These are phyloP conservation scores for Schwanniomyces polymorphus DNA, from an alignment of 805 yeast genomes.

Conservation along the genomic window DNA sequence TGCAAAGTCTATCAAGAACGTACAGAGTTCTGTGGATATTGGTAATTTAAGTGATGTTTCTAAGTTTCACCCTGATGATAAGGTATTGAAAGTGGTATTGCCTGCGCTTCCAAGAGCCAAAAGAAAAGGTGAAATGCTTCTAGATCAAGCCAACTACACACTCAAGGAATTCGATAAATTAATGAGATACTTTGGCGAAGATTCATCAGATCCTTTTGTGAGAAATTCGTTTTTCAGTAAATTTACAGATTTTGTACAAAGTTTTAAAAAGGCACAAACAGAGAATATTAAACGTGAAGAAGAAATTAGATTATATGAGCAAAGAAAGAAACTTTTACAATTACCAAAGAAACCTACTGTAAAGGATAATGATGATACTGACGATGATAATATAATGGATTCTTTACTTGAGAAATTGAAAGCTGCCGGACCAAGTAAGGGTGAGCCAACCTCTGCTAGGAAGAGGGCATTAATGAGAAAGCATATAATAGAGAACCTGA, in stretches of 20 bases:
- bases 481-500: constrained; percentile 45
- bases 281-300: constrained; percentile 71
- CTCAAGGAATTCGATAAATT: constrained; percentile 53
- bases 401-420: constrained; percentile 80
- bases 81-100: constrained; percentile 51
- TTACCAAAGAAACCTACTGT: constrained; percentile 37
- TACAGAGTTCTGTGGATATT: constrained; percentile 52
- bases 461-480: constrained; percentile 75
- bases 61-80: constrained; percentile 67
- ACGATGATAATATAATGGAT: constrained; percentile 71
- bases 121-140: constrained; percentile 49
- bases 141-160: constrained; percentile 51
- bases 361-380: constrained; percentile 36
- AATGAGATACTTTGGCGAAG: constrained; percentile 75
- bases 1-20: constrained; percentile 48
- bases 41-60: constrained; percentile 67
- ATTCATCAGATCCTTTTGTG: constrained; percentile 52
- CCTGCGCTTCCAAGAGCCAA: constrained; percentile 57
- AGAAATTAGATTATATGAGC: constrained; percentile 68
- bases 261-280: constrained; percentile 61
- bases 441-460: constrained; percentile 78
- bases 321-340: constrained; percentile 65
- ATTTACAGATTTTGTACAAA: constrained; percentile 58
- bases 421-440: constrained; percentile 77
- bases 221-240: constrained; percentile 62